These are phyloP conservation scores for Sclerotinia sclerotiorum DNA, from an alignment of 2,329 filamentous ascomycete genomes.

Conservation along the genomic window DNA sequence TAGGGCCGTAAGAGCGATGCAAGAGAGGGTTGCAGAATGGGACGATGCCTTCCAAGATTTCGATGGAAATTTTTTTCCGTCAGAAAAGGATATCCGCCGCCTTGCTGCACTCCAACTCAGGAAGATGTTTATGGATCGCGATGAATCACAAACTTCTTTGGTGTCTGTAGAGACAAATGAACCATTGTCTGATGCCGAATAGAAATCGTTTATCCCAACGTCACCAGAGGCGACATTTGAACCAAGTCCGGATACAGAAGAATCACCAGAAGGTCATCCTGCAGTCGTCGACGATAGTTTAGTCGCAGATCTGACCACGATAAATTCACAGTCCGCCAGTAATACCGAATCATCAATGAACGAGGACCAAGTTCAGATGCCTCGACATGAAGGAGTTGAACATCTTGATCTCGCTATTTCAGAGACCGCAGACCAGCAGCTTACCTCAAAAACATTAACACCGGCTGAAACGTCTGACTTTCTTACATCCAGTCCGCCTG, in stretches of 20 bases:
- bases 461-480: constrained; percentile 24
- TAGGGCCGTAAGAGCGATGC: constrained; percentile 80
- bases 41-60: constrained; percentile 88
- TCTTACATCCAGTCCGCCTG: constrained; percentile 20
- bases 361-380: neutral
- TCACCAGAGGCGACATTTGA: constrained; percentile 35
- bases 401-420: constrained; percentile 60
- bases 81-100: constrained; percentile 92
- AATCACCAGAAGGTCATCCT: constrained; percentile 61
- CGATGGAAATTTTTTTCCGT: constrained; percentile 86
- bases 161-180: constrained; percentile 66
- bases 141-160: constrained; percentile 76
- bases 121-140: constrained; percentile 85
- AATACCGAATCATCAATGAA: neutral
- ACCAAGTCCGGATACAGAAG: constrained; percentile 63
- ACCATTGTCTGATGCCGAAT: constrained; percentile 49
- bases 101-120: constrained; percentile 89
- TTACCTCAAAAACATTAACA: constrained; percentile 24
- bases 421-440: constrained; percentile 24
- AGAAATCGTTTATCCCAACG: constrained; percentile 42
- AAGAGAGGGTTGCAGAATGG: constrained; percentile 92
- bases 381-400: constrained; percentile 52
- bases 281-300: constrained; percentile 61
- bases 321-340: neutral
- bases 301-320: neutral